A percentile compares a stretch with the other conserved stretches of the same genome.
These are phyloP conservation scores for Blastobotrys aristatus DNA, from an alignment of 1,139 yeast species.

Conservation along the genomic window DNA sequence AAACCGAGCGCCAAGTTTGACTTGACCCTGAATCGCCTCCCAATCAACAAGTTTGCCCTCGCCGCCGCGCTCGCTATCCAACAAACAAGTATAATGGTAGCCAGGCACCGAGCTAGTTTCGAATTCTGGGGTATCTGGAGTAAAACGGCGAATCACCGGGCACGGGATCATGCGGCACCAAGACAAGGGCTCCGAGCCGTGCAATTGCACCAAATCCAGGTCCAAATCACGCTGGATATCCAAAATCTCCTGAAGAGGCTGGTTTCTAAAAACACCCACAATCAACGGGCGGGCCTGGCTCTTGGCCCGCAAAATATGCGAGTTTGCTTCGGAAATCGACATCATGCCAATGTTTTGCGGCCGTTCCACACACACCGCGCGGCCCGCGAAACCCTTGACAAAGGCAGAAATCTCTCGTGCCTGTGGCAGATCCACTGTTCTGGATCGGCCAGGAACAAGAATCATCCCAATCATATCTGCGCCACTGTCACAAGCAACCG, in stretches of 20 bases:
- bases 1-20: constrained; percentile 43
- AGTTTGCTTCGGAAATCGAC: constrained; percentile 23
- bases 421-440: constrained; percentile 55
- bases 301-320: constrained; percentile 18
- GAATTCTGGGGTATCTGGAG: constrained; percentile 51
- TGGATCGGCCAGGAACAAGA: constrained; percentile 70
- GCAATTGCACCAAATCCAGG: constrained; percentile 80
- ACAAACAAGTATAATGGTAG: constrained; percentile 51
- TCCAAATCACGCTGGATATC: constrained; percentile 43
- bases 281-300: constrained; percentile 55
- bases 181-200: constrained; percentile 73
- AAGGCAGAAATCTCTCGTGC: constrained; percentile 51
- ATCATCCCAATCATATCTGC: constrained; percentile 82
- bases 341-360: constrained; percentile 5
- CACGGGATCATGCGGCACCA: constrained; percentile 45
- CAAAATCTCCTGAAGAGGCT: constrained; percentile 57
- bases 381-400: constrained; percentile 23
- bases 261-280: constrained; percentile 92
- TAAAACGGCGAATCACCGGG: constrained; percentile 73
- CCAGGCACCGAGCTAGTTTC: constrained; percentile 38
- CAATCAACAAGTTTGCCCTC: constrained; percentile 79
- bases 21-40: constrained; percentile 46
- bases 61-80: constrained; percentile 91
- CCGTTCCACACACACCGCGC: neutral
- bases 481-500: constrained; percentile 58